phyloP scores from a whole-genome alignment of 805 yeast genomes.

The Candida corydali region DNA sequence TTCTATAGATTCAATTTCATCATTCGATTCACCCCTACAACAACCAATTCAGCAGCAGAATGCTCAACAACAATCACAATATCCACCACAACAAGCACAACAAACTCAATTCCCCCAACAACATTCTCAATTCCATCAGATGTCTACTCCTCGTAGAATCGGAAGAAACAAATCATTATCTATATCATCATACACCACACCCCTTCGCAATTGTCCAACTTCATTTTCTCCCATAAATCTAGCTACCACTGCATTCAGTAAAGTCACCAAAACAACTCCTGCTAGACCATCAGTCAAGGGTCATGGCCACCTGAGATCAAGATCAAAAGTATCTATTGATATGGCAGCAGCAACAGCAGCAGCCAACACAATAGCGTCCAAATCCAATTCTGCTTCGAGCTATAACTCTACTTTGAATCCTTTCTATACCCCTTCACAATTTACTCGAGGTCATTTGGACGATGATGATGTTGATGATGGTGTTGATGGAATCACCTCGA shows the following conservation, averaged over 20 bases:
- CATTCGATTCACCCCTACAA: slow-evolving; percentile 7
- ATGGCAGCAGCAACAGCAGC: slow-evolving; percentile 9
- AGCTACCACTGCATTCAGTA: slow-evolving; percentile 13
- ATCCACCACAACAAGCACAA: background rate
- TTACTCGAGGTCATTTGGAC: slow-evolving; percentile 21
- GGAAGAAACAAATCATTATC: slow-evolving; percentile 33
- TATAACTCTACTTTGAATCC: slow-evolving; percentile 19
- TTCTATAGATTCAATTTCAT: slow-evolving; percentile 26
- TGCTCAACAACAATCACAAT: background rate
- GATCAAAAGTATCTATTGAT: slow-evolving; percentile 33
- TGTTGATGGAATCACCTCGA: slow-evolving; percentile 10
- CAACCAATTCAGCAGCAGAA: slow-evolving; percentile 1
- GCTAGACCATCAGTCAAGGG: slow-evolving; percentile 21
- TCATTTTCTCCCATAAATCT: slow-evolving; percentile 21
- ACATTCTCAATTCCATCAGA: slow-evolving; percentile 9
- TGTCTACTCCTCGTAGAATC: slow-evolving; percentile 31
- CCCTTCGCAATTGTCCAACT: slow-evolving; percentile 20
- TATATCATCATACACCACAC: slow-evolving; percentile 33
- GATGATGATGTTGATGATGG: slow-evolving; percentile 21
- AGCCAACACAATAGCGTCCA: slow-evolving; percentile 12
- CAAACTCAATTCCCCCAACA: slow-evolving; percentile 8
- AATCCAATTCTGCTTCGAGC: slow-evolving; percentile 9
- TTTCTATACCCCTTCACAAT: slow-evolving; percentile 26
- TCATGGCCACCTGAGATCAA: slow-evolving; percentile 39
- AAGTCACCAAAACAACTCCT: slow-evolving; percentile 39